Evolutionary conservation across 345 rosid genomes (phyloP).

Genomic region (Melastoma malabathricum): DNA sequence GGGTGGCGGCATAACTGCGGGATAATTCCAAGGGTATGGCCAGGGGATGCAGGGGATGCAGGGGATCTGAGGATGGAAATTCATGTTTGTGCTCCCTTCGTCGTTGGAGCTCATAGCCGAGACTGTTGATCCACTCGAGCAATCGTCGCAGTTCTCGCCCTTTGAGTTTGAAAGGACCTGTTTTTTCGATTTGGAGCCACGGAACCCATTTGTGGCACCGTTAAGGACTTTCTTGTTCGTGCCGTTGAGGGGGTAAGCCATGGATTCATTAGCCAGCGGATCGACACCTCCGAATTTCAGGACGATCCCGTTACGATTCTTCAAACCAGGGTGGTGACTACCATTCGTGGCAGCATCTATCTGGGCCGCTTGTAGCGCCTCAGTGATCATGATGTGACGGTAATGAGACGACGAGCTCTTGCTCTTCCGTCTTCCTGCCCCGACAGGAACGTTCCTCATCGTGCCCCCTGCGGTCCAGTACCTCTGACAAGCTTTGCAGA

Average conservation of each 20-base stretch:
- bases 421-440: constrained; percentile 90
- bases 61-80: constrained; percentile 31
- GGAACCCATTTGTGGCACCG: constrained; percentile 25
- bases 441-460: constrained; percentile 83
- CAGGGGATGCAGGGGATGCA: constrained; percentile 62
- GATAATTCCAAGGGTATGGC: constrained; percentile 60
- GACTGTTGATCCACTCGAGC: constrained; percentile 41
- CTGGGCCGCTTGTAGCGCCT: constrained; percentile 61
- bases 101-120: constrained; percentile 25
- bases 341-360: constrained; percentile 32
- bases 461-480: constrained; percentile 96
- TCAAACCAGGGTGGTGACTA: constrained; percentile 20
- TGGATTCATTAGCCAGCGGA: constrained; percentile 15
- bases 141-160: constrained; percentile 39
- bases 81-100: constrained; percentile 16
- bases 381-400: constrained; percentile 60
- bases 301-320: constrained; percentile 39
- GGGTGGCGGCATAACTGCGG: constrained; percentile 33
- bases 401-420: constrained; percentile 67
- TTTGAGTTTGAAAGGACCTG: neutral
- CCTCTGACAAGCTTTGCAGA: constrained; percentile 89
- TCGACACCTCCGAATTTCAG: constrained; percentile 48
- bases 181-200: constrained; percentile 9
- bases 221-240: constrained; percentile 32
- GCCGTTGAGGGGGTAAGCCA: constrained; percentile 32